Conservation (phyloP, 257 asterid genomes). For the Solanum habrochaites region DNA sequence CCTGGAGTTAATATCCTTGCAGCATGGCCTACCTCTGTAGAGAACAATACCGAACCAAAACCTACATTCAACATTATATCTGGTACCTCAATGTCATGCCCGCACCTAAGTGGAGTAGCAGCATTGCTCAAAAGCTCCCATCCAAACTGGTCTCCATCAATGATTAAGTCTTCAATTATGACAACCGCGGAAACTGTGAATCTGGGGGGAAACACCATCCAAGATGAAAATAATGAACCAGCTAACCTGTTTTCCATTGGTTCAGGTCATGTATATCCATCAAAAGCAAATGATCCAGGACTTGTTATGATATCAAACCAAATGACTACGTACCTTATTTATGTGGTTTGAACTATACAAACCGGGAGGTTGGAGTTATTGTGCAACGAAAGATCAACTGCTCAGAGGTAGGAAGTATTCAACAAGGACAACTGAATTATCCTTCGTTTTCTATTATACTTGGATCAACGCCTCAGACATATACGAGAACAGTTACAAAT, state of each 20-base stretch:
- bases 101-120: background rate
- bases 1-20: background rate
- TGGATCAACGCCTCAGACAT: background rate
- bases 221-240: background rate
- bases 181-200: slow-evolving; percentile 4
- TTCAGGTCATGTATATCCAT: background rate
- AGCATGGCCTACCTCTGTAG: background rate
- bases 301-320: background rate
- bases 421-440: background rate
- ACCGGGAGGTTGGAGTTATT: background rate
- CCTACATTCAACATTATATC: slow-evolving; percentile 8
- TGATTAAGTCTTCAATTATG: slow-evolving; percentile 24
- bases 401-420: background rate
- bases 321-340: background rate
- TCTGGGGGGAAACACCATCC: background rate
- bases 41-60: slow-evolving; percentile 2
- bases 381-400: background rate
- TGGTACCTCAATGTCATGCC: slow-evolving; percentile 3
- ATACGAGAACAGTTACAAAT: background rate
- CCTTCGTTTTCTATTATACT: background rate
- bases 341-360: background rate
- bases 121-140: slow-evolving; percentile 11
- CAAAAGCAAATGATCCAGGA: slow-evolving; percentile 17
- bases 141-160: slow-evolving; percentile 20
- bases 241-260: slow-evolving; percentile 18